phyloP scores from a whole-genome alignment of 805 yeast genomes.

The Candida vartiovaarae region DNA sequence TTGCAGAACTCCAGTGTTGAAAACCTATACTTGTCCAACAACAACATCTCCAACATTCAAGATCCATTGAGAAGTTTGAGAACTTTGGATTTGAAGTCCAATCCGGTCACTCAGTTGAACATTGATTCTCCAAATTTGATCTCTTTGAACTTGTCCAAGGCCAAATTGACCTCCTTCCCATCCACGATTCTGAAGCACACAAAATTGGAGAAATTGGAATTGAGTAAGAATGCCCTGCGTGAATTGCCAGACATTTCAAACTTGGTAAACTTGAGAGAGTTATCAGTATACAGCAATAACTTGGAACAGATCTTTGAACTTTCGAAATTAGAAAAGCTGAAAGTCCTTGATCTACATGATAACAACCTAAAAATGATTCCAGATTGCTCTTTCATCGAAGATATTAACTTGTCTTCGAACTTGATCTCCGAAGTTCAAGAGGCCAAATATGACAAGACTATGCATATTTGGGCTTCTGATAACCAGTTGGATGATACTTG shows the following conservation, averaged over 20 bases:
- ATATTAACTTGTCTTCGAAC: conserved; percentile 69
- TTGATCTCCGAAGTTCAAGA: conserved; percentile 30
- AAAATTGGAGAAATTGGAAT: conserved; percentile 60
- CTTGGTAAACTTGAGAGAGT: conserved; percentile 50
- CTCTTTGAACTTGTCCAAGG: conserved; percentile 70
- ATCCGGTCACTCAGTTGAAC: conserved; percentile 72
- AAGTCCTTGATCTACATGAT: conserved; percentile 70
- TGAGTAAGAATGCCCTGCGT: conserved; percentile 79
- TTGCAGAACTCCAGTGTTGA: conserved; percentile 50
- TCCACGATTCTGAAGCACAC: conserved; percentile 56
- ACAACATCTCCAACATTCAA: conserved; percentile 63
- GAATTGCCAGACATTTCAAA: conserved; percentile 65
- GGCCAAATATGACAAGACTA: conserved; percentile 32
- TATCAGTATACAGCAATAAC: conserved; percentile 72
- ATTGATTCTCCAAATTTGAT: conserved; percentile 52
- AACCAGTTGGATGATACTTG: conserved; percentile 76
- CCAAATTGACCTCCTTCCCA: conserved; percentile 72
- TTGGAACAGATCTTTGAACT: conserved; percentile 65
- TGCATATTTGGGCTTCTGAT: conserved; percentile 64
- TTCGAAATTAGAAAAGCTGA: conserved; percentile 51
- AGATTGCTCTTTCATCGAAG: conserved; percentile 31
- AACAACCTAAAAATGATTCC: conserved; percentile 73
- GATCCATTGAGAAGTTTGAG: conserved; percentile 57
- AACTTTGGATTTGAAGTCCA: conserved; percentile 67
- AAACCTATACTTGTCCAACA: conserved; percentile 67